phyloP scores from a whole-genome alignment of 2,329 filamentous ascomycete species.

The Periconia digitata region DNA sequence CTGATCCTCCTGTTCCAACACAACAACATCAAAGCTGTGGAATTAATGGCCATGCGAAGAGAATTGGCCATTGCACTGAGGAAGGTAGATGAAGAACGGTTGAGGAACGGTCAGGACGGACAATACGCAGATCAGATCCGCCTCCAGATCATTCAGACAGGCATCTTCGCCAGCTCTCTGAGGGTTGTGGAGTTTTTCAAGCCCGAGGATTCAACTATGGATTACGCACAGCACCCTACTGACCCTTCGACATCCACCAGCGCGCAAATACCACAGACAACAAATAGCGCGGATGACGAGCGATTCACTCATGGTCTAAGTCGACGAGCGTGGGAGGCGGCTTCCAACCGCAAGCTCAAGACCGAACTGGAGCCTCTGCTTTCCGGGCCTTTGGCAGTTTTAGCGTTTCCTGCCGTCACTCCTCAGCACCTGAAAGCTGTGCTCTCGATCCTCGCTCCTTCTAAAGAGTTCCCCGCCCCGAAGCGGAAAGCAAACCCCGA shows the following conservation, averaged over 20 bases:
- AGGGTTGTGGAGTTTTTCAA: conserved; percentile 81
- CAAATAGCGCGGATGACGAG: conserved; percentile 50
- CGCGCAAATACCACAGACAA: conserved; percentile 33
- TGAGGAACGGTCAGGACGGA: conserved; percentile 52
- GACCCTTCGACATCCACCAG: conserved; percentile 38
- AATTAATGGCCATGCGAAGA: conserved; percentile 72
- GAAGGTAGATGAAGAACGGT: conserved; percentile 71
- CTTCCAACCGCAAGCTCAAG: conserved; percentile 53
- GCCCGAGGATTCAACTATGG: conserved; percentile 28
- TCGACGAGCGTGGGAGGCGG: conserved; percentile 53
- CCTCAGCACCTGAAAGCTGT: conserved; percentile 82
- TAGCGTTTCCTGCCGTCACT: conserved; percentile 80
- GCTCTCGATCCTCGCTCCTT: conserved; percentile 74
- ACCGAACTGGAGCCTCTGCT: conserved; percentile 74
- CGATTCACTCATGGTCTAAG: conserved; percentile 63
- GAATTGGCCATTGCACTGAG: conserved; percentile 64
- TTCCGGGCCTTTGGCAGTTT: conserved; percentile 75
- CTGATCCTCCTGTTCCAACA: conserved; percentile 85
- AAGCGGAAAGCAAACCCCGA: conserved; percentile 73
- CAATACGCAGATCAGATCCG: conserved; percentile 64
- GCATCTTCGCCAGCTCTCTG: conserved; percentile 84
- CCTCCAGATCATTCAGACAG: conserved; percentile 82
- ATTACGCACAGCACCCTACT: conserved; percentile 27
- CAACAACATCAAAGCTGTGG: conserved; percentile 72
- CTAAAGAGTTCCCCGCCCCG: conserved; percentile 72